Percentiles rank a stretch among this genome's conserved stretches.
Conservation (phyloP, 2,329 filamentous ascomycete genomes). For the Tolypocladium cylindrosporum region DNA sequence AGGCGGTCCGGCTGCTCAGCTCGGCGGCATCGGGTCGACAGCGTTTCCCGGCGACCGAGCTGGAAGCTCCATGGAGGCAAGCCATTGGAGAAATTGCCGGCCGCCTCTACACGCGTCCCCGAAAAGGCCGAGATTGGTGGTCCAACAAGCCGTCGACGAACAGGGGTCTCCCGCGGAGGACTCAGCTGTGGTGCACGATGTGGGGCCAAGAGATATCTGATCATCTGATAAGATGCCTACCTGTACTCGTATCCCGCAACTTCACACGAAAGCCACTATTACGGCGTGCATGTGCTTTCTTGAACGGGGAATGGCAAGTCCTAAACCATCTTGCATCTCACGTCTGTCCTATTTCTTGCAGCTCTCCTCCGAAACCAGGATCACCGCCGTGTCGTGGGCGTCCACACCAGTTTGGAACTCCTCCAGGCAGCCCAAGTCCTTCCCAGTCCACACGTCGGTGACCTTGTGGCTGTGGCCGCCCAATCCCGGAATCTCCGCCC, state of each 20-base stretch:
- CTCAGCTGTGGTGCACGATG: background rate
- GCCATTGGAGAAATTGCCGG: background rate
- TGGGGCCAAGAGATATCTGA: background rate
- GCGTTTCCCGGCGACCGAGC: background rate
- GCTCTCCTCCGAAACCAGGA: conserved; percentile 6
- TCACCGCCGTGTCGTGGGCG: conserved; percentile 24
- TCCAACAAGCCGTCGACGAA: background rate
- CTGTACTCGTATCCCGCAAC: too few relatives aligned
- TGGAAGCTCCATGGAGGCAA: background rate
- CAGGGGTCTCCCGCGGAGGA: background rate
- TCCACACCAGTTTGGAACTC: conserved; percentile 17
- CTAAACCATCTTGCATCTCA: too few relatives aligned
- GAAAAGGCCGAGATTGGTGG: background rate
- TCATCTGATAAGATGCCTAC: background rate
- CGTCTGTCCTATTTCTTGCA: background rate
- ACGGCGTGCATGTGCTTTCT: too few relatives aligned
- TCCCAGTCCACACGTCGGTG: conserved; percentile 35
- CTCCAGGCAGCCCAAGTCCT: conserved; percentile 24
- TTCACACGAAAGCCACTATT: too few relatives aligned
- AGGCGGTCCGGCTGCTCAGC: background rate
- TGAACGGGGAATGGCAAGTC: too few relatives aligned
- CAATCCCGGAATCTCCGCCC: conserved; percentile 33
- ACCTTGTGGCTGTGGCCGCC: conserved; percentile 23
- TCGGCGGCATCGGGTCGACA: background rate
- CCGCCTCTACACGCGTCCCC: background rate